Base-by-base conservation (phyloP, 768 basidiomycete species). In the Clitopilus hobsonii region DNA sequence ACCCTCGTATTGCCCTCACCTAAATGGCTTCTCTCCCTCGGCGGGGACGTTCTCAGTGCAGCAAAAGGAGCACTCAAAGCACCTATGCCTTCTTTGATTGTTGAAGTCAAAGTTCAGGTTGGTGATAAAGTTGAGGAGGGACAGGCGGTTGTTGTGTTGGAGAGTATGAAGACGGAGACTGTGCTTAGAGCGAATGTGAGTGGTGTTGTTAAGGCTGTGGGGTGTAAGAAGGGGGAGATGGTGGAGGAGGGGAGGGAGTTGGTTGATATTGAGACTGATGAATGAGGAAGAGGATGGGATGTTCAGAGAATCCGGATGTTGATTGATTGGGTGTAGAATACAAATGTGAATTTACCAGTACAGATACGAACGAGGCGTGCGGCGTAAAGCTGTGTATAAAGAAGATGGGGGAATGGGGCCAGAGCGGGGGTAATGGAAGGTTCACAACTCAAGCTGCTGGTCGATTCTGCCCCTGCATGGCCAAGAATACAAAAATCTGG, bases 161-260 rank as follows among this genome's bases (percentile, higher is more conserved):
- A 96, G 73, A 96, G 94, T 65, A 98, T 97, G 94, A 98, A 98
- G 82, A 97, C 94, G 59, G 94, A 96, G 72, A 95, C 89, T 32
- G 89, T 92, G 38, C 68, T 97, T 59, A 77, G 92, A 53, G 84
- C 91, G 13, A 79, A 84, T 56, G 74, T 73, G 6, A 73, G 79
- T 30, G 94, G 93, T 3, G 72, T 85, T 5, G 86, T 96, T 6
- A 84, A 76, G 61, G 74, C 79, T 45, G 81, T 96, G 13, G 82
- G 82, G 13, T 94, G 91, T 64, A 79, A 74, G 68, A 88, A 89
- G 63, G 94, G 94, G 2, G 89, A 94, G 69, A 92, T 94, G 85
- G 93, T 96, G 0, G 88, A 91, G 60, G 93, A 96, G 65, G 91
- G 92, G 4, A 75, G 76, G 66, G 87, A 92, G 63, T 67, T 94